These are phyloP conservation scores for Dissophora ornata DNA, from an alignment of 192 early-diverging fungal species.

Conservation along the genomic window DNA sequence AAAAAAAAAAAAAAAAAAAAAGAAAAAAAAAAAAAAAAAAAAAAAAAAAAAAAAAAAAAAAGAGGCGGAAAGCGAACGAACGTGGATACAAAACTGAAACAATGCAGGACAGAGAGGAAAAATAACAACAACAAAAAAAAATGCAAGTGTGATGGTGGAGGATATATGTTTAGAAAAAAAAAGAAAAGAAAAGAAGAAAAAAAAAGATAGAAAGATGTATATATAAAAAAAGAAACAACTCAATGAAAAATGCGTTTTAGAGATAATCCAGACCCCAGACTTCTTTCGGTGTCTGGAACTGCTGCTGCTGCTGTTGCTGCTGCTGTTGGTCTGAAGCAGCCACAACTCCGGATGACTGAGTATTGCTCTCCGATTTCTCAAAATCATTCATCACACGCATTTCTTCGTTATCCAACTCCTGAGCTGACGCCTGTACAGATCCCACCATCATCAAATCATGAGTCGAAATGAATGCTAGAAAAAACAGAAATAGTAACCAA, in stretches of 20 bases:
- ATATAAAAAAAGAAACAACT: background rate
- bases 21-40: background rate
- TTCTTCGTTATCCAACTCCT: background rate
- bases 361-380: background rate
- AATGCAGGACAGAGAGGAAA: background rate
- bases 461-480: slow-evolving; percentile 34
- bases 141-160: no score
- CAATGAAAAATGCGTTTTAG: background rate
- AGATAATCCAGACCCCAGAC: slow-evolving; percentile 8
- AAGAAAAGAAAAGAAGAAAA: background rate
- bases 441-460: slow-evolving; percentile 23
- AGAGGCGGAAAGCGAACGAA: no score
- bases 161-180: no score
- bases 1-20: background rate
- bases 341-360: no score
- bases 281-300: background rate
- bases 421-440: background rate
- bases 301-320: no score
- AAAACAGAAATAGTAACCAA: slow-evolving; percentile 1
- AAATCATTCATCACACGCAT: slow-evolving; percentile 1
- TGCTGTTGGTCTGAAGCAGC: no score
- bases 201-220: no score
- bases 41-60: background rate
- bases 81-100: background rate
- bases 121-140: no score